phyloP scores from a whole-genome alignment of 1,284 basidiomycete genomes.

The Pseudozyma pruni region DNA sequence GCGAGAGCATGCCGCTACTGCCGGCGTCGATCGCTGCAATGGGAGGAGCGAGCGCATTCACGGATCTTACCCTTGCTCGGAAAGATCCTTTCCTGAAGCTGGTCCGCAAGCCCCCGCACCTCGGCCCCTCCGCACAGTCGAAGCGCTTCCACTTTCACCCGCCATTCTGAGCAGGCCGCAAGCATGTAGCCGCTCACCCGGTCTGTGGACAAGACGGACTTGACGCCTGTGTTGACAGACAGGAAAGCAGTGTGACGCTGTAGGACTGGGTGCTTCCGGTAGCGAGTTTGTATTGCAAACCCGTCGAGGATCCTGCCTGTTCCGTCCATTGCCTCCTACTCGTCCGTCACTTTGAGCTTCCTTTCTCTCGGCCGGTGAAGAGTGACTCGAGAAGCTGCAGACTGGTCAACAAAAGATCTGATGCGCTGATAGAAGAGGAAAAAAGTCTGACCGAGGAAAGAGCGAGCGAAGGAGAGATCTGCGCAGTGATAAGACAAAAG shows the following conservation, averaged over 20 bases:
- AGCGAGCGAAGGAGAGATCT: constrained; percentile 38
- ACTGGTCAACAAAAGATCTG: constrained; percentile 18
- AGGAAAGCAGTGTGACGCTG: constrained; percentile 16
- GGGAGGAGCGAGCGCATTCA: neutral
- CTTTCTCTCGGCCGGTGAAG: constrained; percentile 29
- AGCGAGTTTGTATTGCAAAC: neutral
- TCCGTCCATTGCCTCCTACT: constrained; percentile 4
- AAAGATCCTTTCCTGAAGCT: constrained; percentile 22
- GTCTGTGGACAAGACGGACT: constrained; percentile 18
- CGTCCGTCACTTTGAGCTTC: constrained; percentile 4
- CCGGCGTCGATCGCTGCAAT: constrained; percentile 13
- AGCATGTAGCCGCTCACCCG: constrained; percentile 3
- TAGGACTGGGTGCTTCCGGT: no score
- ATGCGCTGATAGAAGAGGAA: constrained; percentile 11
- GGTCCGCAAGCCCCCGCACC: constrained; percentile 8
- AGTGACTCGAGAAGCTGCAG: constrained; percentile 22
- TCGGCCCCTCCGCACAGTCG: neutral
- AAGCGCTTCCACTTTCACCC: constrained; percentile 21
- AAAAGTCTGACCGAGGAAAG: constrained; percentile 32
- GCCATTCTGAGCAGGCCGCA: neutral
- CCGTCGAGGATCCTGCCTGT: constrained; percentile 2
- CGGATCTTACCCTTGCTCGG: constrained; percentile 10
- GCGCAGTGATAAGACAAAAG: constrained; percentile 28
- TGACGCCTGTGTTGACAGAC: neutral
- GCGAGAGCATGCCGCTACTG: constrained; percentile 4